Conservation (phyloP, 2,329 filamentous ascomycete species). For the Cladosporium colombiae region DNA sequence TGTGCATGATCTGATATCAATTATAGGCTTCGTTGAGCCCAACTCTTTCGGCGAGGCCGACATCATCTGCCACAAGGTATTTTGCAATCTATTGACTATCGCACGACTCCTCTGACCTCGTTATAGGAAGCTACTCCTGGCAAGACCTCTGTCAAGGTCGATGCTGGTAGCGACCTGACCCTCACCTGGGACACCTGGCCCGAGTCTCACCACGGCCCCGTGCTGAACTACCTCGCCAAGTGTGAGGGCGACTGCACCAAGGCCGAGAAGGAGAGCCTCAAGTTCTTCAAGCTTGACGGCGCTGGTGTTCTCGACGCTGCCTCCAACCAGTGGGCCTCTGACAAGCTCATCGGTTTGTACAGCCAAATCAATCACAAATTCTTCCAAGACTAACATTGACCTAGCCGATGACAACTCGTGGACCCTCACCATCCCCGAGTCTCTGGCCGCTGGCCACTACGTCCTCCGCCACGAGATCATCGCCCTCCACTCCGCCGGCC, state of each 20-base stretch:
- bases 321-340: constrained; percentile 55
- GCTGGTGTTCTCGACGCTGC: constrained; percentile 53
- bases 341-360: constrained; percentile 45
- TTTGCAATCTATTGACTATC: not conserved
- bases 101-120: not conserved
- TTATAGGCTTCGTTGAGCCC: constrained; percentile 30
- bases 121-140: constrained; percentile 48
- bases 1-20: not conserved
- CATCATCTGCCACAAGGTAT: constrained; percentile 50
- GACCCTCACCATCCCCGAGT: constrained; percentile 53
- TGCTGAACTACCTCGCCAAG: constrained; percentile 65
- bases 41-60: constrained; percentile 28
- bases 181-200: constrained; percentile 56
- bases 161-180: constrained; percentile 51
- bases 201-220: constrained; percentile 63
- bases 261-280: constrained; percentile 55
- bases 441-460: constrained; percentile 59
- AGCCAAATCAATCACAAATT: not conserved
- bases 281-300: constrained; percentile 66
- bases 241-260: constrained; percentile 57
- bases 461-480: constrained; percentile 62
- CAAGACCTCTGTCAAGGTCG: constrained; percentile 54
- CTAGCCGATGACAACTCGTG: constrained; percentile 23
- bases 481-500: constrained; percentile 57
- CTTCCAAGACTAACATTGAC: not conserved